These are phyloP conservation scores for Primulina huaijiensis DNA, from an alignment of 257 asterid species.

Conservation along the genomic window DNA sequence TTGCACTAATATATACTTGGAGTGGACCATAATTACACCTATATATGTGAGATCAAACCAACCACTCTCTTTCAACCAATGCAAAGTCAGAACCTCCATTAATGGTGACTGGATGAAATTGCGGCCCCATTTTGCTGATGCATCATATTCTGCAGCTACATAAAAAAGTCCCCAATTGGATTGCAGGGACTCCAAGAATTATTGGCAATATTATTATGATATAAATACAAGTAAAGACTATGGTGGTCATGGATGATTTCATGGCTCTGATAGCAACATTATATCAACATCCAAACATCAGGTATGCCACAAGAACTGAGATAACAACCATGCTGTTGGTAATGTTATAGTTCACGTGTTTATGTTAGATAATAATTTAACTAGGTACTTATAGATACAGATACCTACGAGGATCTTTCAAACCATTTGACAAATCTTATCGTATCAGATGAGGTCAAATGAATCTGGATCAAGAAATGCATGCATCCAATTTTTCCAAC, in stretches of 20 bases:
- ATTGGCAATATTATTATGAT: not conserved
- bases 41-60: not conserved
- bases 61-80: conserved; percentile 24
- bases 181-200: conserved; percentile 1
- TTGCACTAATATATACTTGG: not conserved
- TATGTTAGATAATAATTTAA: not conserved
- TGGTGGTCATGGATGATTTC: conserved; percentile 21
- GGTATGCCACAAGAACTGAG: not conserved
- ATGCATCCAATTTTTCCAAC: not conserved
- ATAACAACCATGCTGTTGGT: not conserved
- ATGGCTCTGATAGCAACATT: not conserved
- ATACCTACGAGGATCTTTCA: not conserved
- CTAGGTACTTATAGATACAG: not conserved
- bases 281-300: not conserved
- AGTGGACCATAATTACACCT: not conserved
- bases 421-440: not conserved
- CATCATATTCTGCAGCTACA: not conserved
- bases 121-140: conserved; percentile 1
- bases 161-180: not conserved
- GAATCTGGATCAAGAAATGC: not conserved
- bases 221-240: not conserved
- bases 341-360: not conserved
- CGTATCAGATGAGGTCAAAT: not conserved
- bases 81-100: conserved; percentile 3
- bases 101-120: conserved; percentile 15